Base-by-base conservation (phyloP, 495 filamentous ascomycete genomes). In the Tuber indicum region DNA sequence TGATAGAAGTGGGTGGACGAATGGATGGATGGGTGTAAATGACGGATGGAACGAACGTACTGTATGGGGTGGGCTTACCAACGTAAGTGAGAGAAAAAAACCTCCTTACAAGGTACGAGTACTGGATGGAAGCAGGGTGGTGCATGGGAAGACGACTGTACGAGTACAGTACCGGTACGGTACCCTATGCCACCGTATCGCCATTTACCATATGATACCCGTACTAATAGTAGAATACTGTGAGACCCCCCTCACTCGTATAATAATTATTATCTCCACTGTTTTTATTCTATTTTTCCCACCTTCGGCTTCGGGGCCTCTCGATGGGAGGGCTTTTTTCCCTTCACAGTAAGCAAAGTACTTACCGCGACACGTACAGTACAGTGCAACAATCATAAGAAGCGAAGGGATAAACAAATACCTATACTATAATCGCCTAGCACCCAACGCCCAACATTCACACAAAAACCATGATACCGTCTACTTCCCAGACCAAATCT, bases 1-100 rank as follows among this genome's bases (percentile, higher is more conserved):
- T 17, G 45, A 47, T 45, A 74, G 32, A 71, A 76, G 62, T 73
- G 78, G 73, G 78, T 75, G 72, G 36, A 71, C 66, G 71, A 72
- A 45, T 52, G 52, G 10, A 62, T 62, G 52, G 52, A 74, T 77
- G 46, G 77, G 72, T 21, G 66, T 39, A 73, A 45, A 66, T 36
- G 26, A 36, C 14, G 12, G 58, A 36, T 66, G 14, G 58, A 66
- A 36, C 19, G 58, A 36, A 66, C 36, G 58, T 66, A 66, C 39
- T 36, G 32, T 32, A 32, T 32, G 14, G 58, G n/a, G 26, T 1
- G 26, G 16, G 58, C 32, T 62, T 62, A 32, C 26, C 3, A 7
- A 26, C 32, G 7, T 26, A 7, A 10, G 49, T 52, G n/a, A 8
- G 8, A 52, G 47, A 66, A 32, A 66, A 32, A 32, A 32, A 32